Evolutionary conservation across 163 green algal genomes (phyloP).

Genomic region (Chloromonas sp.): DNA sequence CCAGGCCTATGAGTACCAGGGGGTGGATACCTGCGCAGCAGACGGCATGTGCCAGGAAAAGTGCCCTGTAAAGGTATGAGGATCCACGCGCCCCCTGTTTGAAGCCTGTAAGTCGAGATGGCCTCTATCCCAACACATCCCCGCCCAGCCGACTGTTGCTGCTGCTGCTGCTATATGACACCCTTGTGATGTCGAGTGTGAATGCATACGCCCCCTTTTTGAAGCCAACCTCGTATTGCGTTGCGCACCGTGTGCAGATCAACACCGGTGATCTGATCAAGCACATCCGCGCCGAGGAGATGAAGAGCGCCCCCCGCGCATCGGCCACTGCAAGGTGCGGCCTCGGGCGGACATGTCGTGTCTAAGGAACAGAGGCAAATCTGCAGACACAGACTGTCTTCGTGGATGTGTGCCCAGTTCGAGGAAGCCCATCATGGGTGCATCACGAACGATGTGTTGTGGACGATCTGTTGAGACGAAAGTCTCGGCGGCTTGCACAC

Average conservation of each 20-base stretch:
- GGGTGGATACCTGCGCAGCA: conserved; percentile 87
- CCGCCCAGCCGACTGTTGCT: too few species aligned
- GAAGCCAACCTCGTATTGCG: not conserved
- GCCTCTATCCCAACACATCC: not conserved
- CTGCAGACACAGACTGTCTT: too few species aligned
- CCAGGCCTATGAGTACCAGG: conserved; percentile 51
- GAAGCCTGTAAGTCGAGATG: not conserved
- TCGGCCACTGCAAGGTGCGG: conserved; percentile 3
- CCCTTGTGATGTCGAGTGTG: too few species aligned
- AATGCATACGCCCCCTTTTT: too few species aligned
- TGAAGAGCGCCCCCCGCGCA: conserved; percentile 15
- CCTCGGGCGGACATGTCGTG: not conserved
- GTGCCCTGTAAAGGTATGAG: conserved; percentile 82
- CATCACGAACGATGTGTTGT: too few species aligned
- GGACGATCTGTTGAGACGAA: too few species aligned
- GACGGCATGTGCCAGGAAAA: conserved; percentile 99
- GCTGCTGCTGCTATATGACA: too few species aligned
- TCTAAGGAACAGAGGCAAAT: too few species aligned
- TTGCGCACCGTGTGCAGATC: conserved; percentile 49
- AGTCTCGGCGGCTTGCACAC: too few species aligned
- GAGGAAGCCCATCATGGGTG: too few species aligned
- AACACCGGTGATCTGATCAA: conserved; percentile 97
- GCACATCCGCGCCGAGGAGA: conserved; percentile 60
- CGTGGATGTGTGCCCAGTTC: too few species aligned
- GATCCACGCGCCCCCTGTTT: too few species aligned